These are phyloP conservation scores for Paspalum vaginatum DNA, from an alignment of 176 grass and related monocot species.

Conservation along the genomic window DNA sequence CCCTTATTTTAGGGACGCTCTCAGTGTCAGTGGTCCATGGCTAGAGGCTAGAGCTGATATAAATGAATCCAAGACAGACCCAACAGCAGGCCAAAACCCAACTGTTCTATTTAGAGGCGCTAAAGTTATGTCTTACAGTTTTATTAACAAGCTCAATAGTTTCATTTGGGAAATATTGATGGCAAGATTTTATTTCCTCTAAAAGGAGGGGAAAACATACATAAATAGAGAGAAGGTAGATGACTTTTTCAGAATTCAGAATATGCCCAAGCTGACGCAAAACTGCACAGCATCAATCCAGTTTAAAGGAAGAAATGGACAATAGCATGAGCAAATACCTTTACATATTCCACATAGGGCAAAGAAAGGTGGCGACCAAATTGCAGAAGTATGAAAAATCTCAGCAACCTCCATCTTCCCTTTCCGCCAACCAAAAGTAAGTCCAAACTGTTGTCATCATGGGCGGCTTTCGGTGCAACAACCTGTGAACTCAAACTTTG, in stretches of 20 bases:
- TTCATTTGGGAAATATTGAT: constrained; percentile 18
- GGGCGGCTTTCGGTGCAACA: constrained; percentile 80
- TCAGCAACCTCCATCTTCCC: constrained; percentile 85
- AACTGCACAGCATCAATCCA: not conserved
- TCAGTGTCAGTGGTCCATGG: constrained; percentile 23
- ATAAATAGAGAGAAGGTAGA: not conserved
- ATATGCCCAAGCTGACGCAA: not conserved
- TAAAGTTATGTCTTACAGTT: not conserved
- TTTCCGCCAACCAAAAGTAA: constrained; percentile 86
- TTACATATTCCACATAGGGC: constrained; percentile 92
- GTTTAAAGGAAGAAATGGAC: not conserved
- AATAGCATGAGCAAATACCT: constrained; percentile 59
- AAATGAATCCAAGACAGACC: not conserved
- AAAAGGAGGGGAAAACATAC: not conserved
- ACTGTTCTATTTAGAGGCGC: not conserved
- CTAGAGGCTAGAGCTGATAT: constrained; percentile 27
- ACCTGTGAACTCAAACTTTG: constrained; percentile 97
- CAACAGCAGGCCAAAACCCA: not conserved
- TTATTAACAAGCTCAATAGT: not conserved
- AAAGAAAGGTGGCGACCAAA: constrained; percentile 92
- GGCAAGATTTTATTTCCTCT: not conserved
- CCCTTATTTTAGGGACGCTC: not conserved
- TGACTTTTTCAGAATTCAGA: not conserved
- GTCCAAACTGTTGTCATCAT: constrained; percentile 93
- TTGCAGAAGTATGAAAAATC: constrained; percentile 90